Evolutionary conservation across 2,329 filamentous ascomycete species (phyloP), one percentile per base, ranked within the genome.

Genomic region (Fusarium neocosmosporiellum): DNA sequence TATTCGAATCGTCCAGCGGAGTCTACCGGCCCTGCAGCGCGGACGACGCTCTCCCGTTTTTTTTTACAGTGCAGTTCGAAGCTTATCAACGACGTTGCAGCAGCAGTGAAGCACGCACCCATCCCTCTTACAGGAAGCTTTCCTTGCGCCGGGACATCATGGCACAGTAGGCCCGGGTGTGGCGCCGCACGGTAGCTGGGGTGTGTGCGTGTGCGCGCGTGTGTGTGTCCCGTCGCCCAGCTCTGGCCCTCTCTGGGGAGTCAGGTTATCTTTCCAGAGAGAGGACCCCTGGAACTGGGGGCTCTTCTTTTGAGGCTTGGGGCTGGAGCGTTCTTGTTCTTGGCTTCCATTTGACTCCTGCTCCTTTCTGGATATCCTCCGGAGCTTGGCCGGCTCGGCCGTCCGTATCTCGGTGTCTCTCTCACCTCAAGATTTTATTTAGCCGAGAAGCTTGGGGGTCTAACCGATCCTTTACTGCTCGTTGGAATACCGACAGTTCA

Each of bases 321-420:
- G 70, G 46, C 72, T 76, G 66, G 73, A 72, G 66, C 67, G 63
- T 67, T 72, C 69, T 75, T 63, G 59, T 60, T 65, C 55, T 70
- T 73, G 69, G 67, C 67, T 55, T 63, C 60, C 20, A 27, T 37
- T 41, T 13, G 48, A 43, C 34, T 63, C 46, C 60, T 63, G 48
- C 58, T 69, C 67, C 48, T 63, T 63, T 73, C 54, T 62, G 59
- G 37, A 39, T 37, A 39, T 55, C 53, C 70, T 71, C 63, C 64
- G 63, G 60, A 27, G 66, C 68, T 70, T 75, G 57, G 61, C 70
- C 65, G 67, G 70, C 60, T 74, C 74, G 72, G 74, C 70, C 74
- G 69, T 76, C 61, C 63, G 72, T 77, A 75, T 76, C 70, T 76
- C 72, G 74, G 74, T 65, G 27, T 31, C 46, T 53, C 46, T 53